These are phyloP conservation scores for Penicillium goetzii DNA, from an alignment of 495 filamentous ascomycete genomes.

Conservation along the genomic window DNA sequence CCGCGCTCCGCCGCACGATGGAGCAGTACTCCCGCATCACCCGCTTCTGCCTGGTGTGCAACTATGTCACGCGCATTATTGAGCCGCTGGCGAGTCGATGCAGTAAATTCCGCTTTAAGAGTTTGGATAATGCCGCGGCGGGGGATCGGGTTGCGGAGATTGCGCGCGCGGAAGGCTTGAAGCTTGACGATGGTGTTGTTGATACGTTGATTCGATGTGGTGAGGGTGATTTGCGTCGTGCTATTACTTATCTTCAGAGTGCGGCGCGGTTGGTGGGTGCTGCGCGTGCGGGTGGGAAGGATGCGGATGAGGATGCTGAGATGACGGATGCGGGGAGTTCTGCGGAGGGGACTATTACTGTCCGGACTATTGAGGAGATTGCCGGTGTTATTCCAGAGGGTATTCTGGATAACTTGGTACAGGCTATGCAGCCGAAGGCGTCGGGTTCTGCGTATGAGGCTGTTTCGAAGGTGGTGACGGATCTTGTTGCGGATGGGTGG, in stretches of 20 bases:
- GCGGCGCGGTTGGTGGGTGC: slow-evolving; percentile 80
- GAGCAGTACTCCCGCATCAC: slow-evolving; percentile 97
- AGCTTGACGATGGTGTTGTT: slow-evolving; percentile 73
- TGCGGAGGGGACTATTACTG: slow-evolving; percentile 58
- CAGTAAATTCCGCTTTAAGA: slow-evolving; percentile 98
- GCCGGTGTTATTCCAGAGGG: slow-evolving; percentile 85
- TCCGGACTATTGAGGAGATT: slow-evolving; percentile 87
- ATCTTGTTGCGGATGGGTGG: slow-evolving; percentile 97
- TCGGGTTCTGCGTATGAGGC: slow-evolving; percentile 68
- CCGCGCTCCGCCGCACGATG: slow-evolving; percentile 91
- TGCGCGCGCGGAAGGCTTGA: slow-evolving; percentile 73
- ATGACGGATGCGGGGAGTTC: slow-evolving; percentile 48
- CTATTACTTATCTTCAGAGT: slow-evolving; percentile 94
- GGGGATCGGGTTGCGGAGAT: slow-evolving; percentile 77
- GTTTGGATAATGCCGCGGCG: slow-evolving; percentile 80
- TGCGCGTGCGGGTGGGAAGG: slow-evolving; percentile 44
- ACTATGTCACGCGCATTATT: slow-evolving; percentile 98
- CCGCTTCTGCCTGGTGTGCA: slow-evolving; percentile 95
- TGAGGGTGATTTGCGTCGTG: slow-evolving; percentile 92
- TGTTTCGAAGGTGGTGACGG: slow-evolving; percentile 76
- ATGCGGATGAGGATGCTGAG: slow-evolving; percentile 53
- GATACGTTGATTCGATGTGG: slow-evolving; percentile 83
- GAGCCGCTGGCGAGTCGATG: slow-evolving; percentile 89
- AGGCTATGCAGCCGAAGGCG: slow-evolving; percentile 76
- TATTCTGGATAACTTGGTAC: slow-evolving; percentile 68